phyloP scores from a whole-genome alignment of 2,329 filamentous ascomycete species.

The Aspergillus sp. region DNA sequence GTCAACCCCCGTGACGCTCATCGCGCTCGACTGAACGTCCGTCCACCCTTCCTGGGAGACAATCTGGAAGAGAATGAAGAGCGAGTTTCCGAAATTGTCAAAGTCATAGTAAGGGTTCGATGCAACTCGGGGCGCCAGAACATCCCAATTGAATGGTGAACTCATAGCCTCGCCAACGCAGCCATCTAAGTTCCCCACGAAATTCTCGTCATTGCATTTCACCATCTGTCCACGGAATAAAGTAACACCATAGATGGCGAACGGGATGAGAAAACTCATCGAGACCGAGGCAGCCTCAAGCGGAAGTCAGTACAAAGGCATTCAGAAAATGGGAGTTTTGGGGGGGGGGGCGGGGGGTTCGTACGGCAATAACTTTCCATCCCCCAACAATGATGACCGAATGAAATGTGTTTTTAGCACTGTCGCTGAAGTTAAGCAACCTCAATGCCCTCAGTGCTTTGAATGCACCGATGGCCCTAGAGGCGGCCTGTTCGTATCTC shows the following conservation, averaged over 20 bases:
- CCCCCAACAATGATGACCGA: constrained; percentile 91
- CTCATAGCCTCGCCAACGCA: constrained; percentile 83
- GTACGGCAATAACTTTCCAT: constrained; percentile 85
- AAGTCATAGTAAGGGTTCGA: constrained; percentile 86
- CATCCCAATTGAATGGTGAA: constrained; percentile 77
- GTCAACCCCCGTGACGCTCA: constrained; percentile 75
- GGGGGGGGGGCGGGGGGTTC: constrained; percentile 27
- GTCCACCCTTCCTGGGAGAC: constrained; percentile 98
- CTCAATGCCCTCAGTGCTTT: constrained; percentile 91
- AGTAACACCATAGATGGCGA: constrained; percentile 93
- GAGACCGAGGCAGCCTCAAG: constrained; percentile 80
- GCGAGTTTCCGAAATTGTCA: constrained; percentile 86
- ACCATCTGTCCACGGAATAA: constrained; percentile 83
- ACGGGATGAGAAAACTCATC: constrained; percentile 88
- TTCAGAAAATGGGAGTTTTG: not conserved
- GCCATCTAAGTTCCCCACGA: constrained; percentile 59
- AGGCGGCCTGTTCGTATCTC: constrained; percentile 77
- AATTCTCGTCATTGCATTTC: constrained; percentile 71
- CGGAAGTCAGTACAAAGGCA: constrained; percentile 1
- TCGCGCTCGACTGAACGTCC: constrained; percentile 82
- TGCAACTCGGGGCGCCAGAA: constrained; percentile 79
- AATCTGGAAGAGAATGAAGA: constrained; percentile 98
- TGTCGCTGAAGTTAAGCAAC: constrained; percentile 92
- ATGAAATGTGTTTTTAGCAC: constrained; percentile 92
- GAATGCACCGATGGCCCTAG: constrained; percentile 90